Evolutionary conservation across 345 rosid genomes (phyloP).

Genomic region (Melaleuca alternifolia): DNA sequence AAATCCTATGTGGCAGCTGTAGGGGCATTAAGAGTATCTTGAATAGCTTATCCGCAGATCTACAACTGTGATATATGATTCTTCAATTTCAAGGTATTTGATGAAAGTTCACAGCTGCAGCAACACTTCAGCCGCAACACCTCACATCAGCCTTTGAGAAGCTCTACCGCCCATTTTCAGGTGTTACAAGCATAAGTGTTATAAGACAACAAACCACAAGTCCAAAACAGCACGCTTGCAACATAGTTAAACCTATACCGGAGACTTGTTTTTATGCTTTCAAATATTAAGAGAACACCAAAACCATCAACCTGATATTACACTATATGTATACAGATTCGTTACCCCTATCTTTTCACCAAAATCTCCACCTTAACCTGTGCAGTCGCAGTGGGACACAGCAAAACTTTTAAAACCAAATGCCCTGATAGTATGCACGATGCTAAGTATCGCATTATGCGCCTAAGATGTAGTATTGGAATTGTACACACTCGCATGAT

Average conservation of each 20-base stretch:
- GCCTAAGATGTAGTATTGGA: neutral
- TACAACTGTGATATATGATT: neutral
- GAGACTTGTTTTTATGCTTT: neutral
- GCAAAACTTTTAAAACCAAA: neutral
- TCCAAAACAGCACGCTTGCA: neutral
- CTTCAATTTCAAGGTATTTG: neutral
- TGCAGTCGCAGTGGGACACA: neutral
- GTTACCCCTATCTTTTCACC: neutral
- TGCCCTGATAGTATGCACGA: neutral
- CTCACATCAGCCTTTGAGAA: neutral
- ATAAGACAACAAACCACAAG: neutral
- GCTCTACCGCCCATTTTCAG: neutral
- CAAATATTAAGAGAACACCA: neutral
- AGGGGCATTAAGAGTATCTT: neutral
- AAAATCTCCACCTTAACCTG: neutral
- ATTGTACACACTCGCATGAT: neutral
- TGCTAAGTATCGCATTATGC: neutral
- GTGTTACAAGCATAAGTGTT: neutral
- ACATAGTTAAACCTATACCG: neutral
- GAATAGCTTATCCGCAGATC: neutral
- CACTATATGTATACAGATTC: neutral
- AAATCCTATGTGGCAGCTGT: neutral
- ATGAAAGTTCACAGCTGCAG: neutral
- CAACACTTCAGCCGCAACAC: neutral
- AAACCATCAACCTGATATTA: neutral